Evolutionary conservation across 208 protist species (phyloP).

Genomic region (Endotrypanum monterogeii): DNA sequence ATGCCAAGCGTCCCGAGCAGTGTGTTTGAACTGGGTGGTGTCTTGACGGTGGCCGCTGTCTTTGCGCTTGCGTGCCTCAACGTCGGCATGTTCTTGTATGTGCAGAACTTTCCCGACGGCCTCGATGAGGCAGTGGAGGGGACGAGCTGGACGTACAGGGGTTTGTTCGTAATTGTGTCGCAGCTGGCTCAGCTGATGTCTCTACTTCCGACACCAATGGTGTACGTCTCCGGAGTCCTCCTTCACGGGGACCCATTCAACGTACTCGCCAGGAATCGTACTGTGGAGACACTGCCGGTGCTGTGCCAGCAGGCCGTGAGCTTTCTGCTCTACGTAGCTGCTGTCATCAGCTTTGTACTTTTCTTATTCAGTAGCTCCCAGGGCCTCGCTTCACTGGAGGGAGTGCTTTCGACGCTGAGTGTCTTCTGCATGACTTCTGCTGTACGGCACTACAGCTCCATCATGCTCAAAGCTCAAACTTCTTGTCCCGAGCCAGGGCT

Average conservation of each 20-base stretch:
- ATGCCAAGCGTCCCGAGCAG: constrained; percentile 21
- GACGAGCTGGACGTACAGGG: constrained; percentile 32
- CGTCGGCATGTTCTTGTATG: constrained; percentile 25
- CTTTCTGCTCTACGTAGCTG: constrained; percentile 56
- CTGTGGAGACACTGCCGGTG: constrained; percentile 33
- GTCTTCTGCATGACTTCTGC: constrained; percentile 47
- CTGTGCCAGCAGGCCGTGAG: constrained; percentile 58
- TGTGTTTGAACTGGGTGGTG: constrained; percentile 42
- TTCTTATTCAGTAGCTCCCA: constrained; percentile 41
- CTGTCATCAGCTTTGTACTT: constrained; percentile 41
- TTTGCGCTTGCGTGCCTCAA: constrained; percentile 29
- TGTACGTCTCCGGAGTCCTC: constrained; percentile 40
- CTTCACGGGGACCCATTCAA: constrained; percentile 54
- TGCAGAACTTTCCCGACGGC: constrained; percentile 28
- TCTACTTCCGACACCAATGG: constrained; percentile 41
- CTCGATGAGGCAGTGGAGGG: constrained; percentile 30
- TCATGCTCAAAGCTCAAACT: constrained; percentile 7
- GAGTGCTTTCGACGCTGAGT: constrained; percentile 39
- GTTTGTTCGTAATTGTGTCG: constrained; percentile 35
- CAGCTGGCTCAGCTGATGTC: constrained; percentile 42
- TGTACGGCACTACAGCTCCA: constrained; percentile 37
- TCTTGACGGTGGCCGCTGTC: constrained; percentile 31
- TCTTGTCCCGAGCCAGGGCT: neutral
- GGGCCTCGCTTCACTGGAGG: constrained; percentile 25
- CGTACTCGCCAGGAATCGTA: constrained; percentile 32